Conservation (phyloP, 2,329 filamentous ascomycete species). For the Neopestalotiopsis clavispora region DNA sequence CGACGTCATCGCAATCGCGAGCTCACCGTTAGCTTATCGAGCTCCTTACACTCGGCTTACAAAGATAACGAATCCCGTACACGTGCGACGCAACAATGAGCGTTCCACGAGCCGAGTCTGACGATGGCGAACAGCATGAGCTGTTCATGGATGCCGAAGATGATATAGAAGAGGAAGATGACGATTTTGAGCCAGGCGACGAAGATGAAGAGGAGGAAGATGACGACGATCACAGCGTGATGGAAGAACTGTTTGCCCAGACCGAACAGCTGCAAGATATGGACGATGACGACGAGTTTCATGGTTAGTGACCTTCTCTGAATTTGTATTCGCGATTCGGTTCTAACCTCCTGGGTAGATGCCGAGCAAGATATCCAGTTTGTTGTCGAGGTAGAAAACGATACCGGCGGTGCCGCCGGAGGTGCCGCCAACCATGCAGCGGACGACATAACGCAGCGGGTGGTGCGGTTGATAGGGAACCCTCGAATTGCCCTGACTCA, state of each 20-base stretch:
- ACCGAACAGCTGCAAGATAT: background rate
- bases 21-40: slow-evolving; percentile 7
- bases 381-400: slow-evolving; percentile 36
- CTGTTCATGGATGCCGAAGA: slow-evolving; percentile 32
- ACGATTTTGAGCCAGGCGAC: slow-evolving; percentile 28
- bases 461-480: slow-evolving; percentile 6
- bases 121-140: slow-evolving; percentile 16
- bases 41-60: slow-evolving; percentile 7
- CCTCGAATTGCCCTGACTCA: slow-evolving; percentile 28
- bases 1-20: background rate
- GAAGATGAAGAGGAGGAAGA: slow-evolving; percentile 31
- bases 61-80: slow-evolving; percentile 10
- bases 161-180: slow-evolving; percentile 28
- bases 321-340: slow-evolving; percentile 3
- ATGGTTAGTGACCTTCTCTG: slow-evolving; percentile 28
- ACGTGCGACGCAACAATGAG: slow-evolving; percentile 4
- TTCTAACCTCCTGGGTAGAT: slow-evolving; percentile 18
- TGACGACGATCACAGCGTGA: slow-evolving; percentile 29
- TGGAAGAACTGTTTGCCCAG: slow-evolving; percentile 9
- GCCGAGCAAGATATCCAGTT: slow-evolving; percentile 34
- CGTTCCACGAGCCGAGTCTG: background rate
- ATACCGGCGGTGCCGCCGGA: slow-evolving; percentile 32
- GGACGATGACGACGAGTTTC: slow-evolving; percentile 33
- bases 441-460: slow-evolving; percentile 16
- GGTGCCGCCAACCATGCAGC: slow-evolving; percentile 22